Base-by-base conservation (phyloP, 176 grass and related monocot species). In the Microstegium vimineum region DNA sequence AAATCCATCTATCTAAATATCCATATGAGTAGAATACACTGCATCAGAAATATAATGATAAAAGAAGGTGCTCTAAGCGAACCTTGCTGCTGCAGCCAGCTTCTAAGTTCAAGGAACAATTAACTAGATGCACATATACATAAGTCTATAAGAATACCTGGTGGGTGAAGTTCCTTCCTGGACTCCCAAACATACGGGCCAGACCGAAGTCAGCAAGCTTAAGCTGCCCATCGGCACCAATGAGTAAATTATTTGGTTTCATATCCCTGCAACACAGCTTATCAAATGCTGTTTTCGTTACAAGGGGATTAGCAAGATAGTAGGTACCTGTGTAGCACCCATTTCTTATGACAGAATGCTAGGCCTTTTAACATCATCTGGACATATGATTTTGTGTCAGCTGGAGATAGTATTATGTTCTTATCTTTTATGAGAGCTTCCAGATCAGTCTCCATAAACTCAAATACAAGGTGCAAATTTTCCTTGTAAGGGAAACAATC, bases 231-330 rank as follows among this genome's bases (percentile, higher is more conserved):
- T 95, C 89, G 87, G 91, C 66, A 62, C 77, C 91, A 20, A 99
- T 99, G 42, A 99, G 87, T 66, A 99, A 85, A 89, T 99, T 99
- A 88, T 99, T 99, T 16, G 97, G 97, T 80, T 99, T 99, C 97
- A 99, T 99, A 82, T 99, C 97, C 88, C 97, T 99, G 89, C 40
- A 81, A 81, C 22, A 69, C 80, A 69, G 38, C 32, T 74, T 73
- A 41, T 90, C 42, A 90, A 69, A 52, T 26, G 14, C 5, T 82
- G 37, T 23, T 69, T 81, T 74, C 1, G 3, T 59, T 26, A 70
- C 72, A 75, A 86, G 42, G 51, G 71, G 63, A 20, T 60, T 83
- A 86, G 67, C 57, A 82, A 80, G 62, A 70, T 41, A 81, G 41
- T 81, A 31, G 8, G n/a, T 87, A 99, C 97, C 97, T 99, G 89